Conservation (phyloP, 306 rosid species). For the Cotoneaster glaucophyllus region DNA sequence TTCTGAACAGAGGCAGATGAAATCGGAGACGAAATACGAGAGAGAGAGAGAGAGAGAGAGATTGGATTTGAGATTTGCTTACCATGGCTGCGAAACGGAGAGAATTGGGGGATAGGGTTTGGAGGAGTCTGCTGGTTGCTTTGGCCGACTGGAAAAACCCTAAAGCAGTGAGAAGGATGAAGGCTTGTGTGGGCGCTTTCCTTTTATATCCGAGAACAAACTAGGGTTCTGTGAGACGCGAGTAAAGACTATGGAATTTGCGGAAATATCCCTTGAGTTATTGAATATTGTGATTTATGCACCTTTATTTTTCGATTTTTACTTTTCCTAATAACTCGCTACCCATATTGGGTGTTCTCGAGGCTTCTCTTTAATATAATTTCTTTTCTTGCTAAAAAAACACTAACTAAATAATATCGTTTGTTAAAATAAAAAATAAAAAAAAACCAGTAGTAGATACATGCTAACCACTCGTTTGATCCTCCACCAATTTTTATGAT, state of each 20-base stretch:
- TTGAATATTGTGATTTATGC: not conserved
- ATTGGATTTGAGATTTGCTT: not conserved
- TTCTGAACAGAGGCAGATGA: not conserved
- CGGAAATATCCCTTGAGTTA: constrained; percentile 4
- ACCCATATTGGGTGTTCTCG: no score
- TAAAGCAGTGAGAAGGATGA: not conserved
- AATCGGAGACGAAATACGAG: not conserved
- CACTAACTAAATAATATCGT: no score
- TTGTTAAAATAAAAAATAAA: no score
- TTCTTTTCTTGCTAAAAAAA: no score
- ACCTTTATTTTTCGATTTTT: not conserved
- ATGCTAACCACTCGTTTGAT: no score
- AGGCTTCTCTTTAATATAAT: no score
- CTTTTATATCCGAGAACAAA: constrained; percentile 1
- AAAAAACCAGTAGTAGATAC: no score
- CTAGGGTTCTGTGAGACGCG: constrained; percentile 26
- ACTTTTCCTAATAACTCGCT: not conserved
- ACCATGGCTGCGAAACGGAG: constrained; percentile 31
- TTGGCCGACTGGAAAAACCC: constrained; percentile 16
- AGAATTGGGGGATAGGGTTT: not conserved
- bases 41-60: not conserved
- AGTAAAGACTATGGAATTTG: not conserved
- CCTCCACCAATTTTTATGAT: not conserved
- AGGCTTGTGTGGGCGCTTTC: not conserved
- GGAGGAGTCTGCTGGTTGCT: not conserved